These are phyloP conservation scores for Hsuehochloa calcarea DNA, from an alignment of 176 grass and related monocot genomes.

Conservation along the genomic window DNA sequence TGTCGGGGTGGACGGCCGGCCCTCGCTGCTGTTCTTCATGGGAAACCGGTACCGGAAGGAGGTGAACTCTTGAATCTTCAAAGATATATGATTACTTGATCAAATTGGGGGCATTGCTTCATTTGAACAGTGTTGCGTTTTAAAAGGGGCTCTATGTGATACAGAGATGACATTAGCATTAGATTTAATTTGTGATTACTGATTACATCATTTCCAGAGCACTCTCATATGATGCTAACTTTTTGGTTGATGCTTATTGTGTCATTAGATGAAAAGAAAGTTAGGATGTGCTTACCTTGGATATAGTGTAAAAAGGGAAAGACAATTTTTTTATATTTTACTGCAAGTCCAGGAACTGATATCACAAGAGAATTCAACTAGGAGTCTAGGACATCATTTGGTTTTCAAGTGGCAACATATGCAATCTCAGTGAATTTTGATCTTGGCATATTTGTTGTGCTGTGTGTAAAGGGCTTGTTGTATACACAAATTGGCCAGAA, in stretches of 20 bases:
- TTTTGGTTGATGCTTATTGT: slow-evolving; percentile 7
- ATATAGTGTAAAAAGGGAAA: neutral
- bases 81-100: slow-evolving; percentile 5
- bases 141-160: neutral
- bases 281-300: neutral
- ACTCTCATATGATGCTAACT: neutral
- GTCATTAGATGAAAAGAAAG: neutral
- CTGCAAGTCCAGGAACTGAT: neutral
- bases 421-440: neutral
- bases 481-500: neutral
- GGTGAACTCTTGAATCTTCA: slow-evolving; percentile 42
- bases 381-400: neutral
- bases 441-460: neutral
- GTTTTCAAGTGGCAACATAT: neutral
- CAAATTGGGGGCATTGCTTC: neutral
- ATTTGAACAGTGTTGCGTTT: slow-evolving; percentile 7
- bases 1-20: slow-evolving; percentile 42
- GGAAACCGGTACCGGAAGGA: slow-evolving; percentile 94
- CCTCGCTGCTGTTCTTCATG: slow-evolving; percentile 91
- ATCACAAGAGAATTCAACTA: neutral
- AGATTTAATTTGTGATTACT: neutral
- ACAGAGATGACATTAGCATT: neutral
- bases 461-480: neutral
- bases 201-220: neutral
- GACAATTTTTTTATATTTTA: neutral